Base-by-base conservation (phyloP, 345 rosid species). In the Eucalyptus tenuipes region DNA sequence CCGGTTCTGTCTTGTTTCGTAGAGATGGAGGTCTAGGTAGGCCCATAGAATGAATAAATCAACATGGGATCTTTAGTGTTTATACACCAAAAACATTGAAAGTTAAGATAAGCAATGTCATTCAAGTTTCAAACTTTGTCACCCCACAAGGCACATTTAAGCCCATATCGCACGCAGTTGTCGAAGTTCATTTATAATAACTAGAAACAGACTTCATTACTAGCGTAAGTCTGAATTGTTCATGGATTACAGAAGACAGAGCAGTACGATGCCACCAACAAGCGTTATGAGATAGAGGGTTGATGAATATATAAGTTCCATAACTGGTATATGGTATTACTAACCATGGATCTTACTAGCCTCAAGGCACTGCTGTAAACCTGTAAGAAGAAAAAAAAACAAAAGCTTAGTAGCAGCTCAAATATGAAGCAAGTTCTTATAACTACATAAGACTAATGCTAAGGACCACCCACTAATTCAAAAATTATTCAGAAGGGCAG, bases 301-400 rank as follows among this genome's bases (percentile, higher is more conserved):
- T 6, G 27, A 40, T 22, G 47, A 40, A 75, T 71, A 11, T 40
- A 40, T 37, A 71, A 71, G 22, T 71, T 25, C 81, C 81, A 37
- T 71, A 71, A 71, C 27, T 17, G 81, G 27, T 71, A 22, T 10
- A 37, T 8, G 6, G 44, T n/a, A 85, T 85, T 80, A 94, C 94
- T 93, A 37, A 98, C 99, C 99, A 98, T 98, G 90, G 99, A 95
- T 53, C 98, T 96, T 61, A 97, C 98, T 82, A 98, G 98, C 90
- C 95, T 94, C 95, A 98, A 93, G 86, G 99, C 99, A 87, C 99
- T 98, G 95, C 98, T 97, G 93, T 98, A 97, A 87, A 98, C 99
- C 99, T 95, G 95, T 27, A 86, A 59, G 79, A 17, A 49, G 68
- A 53, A 59, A 86, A 33, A 52, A 87, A 44, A 86, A 88, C 40